These are phyloP conservation scores for Acrodontium crateriforme DNA, from an alignment of 2,329 filamentous ascomycete genomes.

Conservation along the genomic window DNA sequence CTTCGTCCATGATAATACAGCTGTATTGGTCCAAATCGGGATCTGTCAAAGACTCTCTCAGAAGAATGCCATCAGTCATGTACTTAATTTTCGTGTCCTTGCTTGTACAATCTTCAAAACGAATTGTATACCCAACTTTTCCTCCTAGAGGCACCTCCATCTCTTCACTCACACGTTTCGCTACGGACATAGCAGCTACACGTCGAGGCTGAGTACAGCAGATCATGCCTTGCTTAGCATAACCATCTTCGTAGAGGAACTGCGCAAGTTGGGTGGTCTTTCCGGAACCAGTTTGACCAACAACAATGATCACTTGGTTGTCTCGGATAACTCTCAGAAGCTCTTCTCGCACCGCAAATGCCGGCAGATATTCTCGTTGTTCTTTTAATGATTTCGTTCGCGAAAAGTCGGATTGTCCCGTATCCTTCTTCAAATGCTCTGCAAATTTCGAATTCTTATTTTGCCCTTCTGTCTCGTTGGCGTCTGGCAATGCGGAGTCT, in stretches of 20 bases:
- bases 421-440: conserved; percentile 77
- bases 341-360: conserved; percentile 92
- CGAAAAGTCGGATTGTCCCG: conserved; percentile 76
- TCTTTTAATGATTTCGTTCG: conserved; percentile 80
- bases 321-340: conserved; percentile 82
- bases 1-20: conserved; percentile 99
- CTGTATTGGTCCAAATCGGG: conserved; percentile 90
- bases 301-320: conserved; percentile 93
- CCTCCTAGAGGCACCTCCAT: conserved; percentile 89
- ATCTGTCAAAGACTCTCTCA: conserved; percentile 86
- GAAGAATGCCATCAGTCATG: conserved; percentile 93
- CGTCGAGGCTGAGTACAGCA: conserved; percentile 92
- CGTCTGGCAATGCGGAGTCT: conserved; percentile 63
- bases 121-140: conserved; percentile 88
- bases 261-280: conserved; percentile 97
- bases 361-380: conserved; percentile 83
- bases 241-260: conserved; percentile 91
- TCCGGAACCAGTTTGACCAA: conserved; percentile 92
- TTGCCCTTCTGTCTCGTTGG: conserved; percentile 48
- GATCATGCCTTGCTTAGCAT: conserved; percentile 75
- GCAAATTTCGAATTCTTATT: conserved; percentile 68
- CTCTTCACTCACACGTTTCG: conserved; percentile 94
- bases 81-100: conserved; percentile 95
- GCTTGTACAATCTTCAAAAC: conserved; percentile 96
- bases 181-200: conserved; percentile 97